phyloP scores from a whole-genome alignment of 169 alveolate genomes.

The Eimeria falciformis region DNA sequence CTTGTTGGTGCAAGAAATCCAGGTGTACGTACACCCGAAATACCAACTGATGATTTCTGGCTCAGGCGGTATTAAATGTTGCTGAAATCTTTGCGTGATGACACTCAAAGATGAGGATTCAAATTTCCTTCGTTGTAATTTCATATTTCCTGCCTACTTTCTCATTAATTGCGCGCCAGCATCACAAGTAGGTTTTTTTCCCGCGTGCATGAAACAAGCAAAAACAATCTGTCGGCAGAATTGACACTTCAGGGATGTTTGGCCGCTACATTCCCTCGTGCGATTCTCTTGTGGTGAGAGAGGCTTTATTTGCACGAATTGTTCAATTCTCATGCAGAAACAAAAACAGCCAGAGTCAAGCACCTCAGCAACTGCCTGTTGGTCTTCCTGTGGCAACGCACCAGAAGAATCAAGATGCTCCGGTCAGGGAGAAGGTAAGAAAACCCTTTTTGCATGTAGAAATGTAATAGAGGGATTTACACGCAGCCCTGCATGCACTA shows the following conservation, averaged over 20 bases:
- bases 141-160: not conserved
- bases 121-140: not conserved
- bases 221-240: not conserved
- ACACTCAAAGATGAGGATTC: not conserved
- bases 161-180: not conserved
- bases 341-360: not conserved
- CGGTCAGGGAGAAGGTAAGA: slow-evolving; percentile 17
- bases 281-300: slow-evolving; percentile 21
- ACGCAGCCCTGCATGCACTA: not conserved
- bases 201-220: not conserved
- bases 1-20: not conserved
- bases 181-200: not conserved
- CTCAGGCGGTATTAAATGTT: too few relatives aligned
- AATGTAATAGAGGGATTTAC: not conserved
- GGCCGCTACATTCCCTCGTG: not conserved
- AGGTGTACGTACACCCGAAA: not conserved
- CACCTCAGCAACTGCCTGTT: slow-evolving; percentile 1
- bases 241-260: not conserved
- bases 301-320: not conserved
- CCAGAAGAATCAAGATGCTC: not conserved
- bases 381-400: not conserved
- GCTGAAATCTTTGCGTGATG: not conserved
- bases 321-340: not conserved
- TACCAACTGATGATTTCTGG: not conserved
- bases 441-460: not conserved